phyloP scores from a whole-genome alignment of 768 basidiomycete genomes.

The Tulasnella sp. region DNA sequence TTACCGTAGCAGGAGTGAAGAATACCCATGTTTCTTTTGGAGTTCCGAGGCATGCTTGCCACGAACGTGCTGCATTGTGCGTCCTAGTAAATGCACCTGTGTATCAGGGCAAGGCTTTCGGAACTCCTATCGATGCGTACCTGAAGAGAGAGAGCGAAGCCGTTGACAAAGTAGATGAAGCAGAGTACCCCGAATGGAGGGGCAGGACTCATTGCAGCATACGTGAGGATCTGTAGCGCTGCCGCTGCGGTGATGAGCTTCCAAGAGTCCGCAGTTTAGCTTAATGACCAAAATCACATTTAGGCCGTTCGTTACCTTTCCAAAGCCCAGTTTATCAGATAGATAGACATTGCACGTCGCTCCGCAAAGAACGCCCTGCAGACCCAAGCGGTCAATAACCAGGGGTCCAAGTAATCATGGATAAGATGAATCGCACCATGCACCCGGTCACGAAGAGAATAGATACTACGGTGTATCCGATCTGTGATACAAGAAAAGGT shows the following conservation, averaged over 20 bases:
- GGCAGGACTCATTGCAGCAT: conserved; percentile 30
- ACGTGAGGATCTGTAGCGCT: conserved; percentile 25
- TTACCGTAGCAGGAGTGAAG: conserved; percentile 37
- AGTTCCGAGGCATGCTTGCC: conserved; percentile 30
- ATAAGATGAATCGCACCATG: not conserved
- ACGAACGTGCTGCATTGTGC: conserved; percentile 39
- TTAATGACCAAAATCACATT: not conserved
- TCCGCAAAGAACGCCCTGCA: conserved; percentile 14
- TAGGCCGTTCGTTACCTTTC: conserved; percentile 7
- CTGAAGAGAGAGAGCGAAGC: conserved; percentile 36
- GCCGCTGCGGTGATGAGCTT: conserved; percentile 22
- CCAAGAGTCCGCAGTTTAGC: not conserved
- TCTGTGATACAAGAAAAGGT: not conserved
- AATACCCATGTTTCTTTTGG: conserved; percentile 31
- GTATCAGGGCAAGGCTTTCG: not conserved
- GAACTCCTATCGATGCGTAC: conserved; percentile 23
- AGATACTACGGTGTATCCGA: conserved; percentile 15
- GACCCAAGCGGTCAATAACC: not conserved
- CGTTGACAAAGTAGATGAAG: conserved; percentile 32
- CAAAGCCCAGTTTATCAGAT: conserved; percentile 16
- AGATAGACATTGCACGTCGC: conserved; percentile 12
- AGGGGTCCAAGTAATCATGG: not conserved
- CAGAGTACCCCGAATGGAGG: conserved; percentile 37
- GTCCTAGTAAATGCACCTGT: conserved; percentile 23
- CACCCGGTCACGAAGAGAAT: conserved; percentile 13